These are phyloP conservation scores for Fraxinus excelsior DNA, from an alignment of 257 asterid genomes.

Conservation along the genomic window DNA sequence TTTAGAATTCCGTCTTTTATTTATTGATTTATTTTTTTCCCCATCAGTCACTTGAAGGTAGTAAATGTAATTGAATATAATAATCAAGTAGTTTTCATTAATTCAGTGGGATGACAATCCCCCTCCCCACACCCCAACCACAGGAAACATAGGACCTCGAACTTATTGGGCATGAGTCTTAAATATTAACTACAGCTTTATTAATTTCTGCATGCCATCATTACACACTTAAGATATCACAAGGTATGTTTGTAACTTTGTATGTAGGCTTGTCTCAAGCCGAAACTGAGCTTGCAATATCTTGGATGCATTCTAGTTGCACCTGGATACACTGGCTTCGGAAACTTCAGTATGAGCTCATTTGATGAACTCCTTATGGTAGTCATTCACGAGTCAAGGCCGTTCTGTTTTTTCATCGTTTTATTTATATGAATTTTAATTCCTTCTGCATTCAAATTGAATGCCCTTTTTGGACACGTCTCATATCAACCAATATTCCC, in stretches of 20 bases:
- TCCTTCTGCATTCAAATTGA: not conserved
- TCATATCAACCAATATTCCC: not conserved
- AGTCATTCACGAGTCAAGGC: not conserved
- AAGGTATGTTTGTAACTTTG: no score
- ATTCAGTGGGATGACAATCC: no score
- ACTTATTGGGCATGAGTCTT: not conserved
- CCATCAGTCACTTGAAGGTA: no score
- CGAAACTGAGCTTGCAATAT: not conserved
- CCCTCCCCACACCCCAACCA: no score
- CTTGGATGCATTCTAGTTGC: not conserved
- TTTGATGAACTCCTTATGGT: not conserved
- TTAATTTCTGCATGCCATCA: not conserved
- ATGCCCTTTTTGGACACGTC: not conserved
- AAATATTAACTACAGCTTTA: not conserved
- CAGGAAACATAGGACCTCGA: no score
- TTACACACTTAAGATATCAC: not conserved
- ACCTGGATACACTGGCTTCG: not conserved
- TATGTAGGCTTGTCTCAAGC: conserved; percentile 8
- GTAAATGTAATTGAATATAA: no score
- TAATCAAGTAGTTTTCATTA: no score
- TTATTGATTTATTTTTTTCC: no score
- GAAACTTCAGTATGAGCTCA: not conserved
- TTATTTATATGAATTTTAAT: not conserved
- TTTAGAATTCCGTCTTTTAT: not conserved
- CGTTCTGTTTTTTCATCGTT: not conserved